A percentile compares a stretch with the other conserved stretches of the same genome.
Evolutionary conservation across 768 basidiomycete species (phyloP).

Genomic region (Serendipita sp.): DNA sequence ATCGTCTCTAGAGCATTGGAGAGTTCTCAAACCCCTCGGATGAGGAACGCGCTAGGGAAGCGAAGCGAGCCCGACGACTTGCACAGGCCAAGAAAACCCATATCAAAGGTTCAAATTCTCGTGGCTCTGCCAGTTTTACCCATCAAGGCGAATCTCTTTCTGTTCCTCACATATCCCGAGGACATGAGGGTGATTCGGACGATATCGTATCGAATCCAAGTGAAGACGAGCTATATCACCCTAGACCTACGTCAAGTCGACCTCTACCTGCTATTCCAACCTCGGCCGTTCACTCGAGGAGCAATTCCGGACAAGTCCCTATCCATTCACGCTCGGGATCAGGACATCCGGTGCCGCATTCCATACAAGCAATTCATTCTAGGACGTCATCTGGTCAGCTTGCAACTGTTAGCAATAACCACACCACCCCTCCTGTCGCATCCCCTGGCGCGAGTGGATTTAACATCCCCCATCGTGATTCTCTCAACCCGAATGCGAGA

Average conservation of each 20-base stretch:
- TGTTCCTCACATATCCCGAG: not conserved
- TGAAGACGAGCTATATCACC: constrained; percentile 34
- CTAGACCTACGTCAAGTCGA: constrained; percentile 21
- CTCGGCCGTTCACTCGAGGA: constrained; percentile 39
- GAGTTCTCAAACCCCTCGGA: constrained; percentile 88
- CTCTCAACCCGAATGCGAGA: constrained; percentile 62
- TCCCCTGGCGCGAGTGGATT: not conserved
- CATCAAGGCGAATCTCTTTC: constrained; percentile 29
- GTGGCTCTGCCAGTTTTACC: constrained; percentile 66
- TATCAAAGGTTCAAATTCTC: constrained; percentile 22
- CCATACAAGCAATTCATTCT: constrained; percentile 1
- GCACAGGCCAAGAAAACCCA: constrained; percentile 30
- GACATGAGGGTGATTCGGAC: constrained; percentile 17
- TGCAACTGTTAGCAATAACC: constrained; percentile 10
- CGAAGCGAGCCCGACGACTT: constrained; percentile 45
- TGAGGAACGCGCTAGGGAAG: constrained; percentile 55
- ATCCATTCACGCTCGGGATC: constrained; percentile 39
- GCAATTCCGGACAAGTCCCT: constrained; percentile 19
- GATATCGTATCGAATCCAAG: constrained; percentile 79
- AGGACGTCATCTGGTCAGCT: constrained; percentile 5
- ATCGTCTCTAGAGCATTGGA: constrained; percentile 48
- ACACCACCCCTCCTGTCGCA: constrained; percentile 8
- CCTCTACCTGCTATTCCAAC: constrained; percentile 39
- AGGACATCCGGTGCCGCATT: constrained; percentile 23
- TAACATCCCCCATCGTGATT: constrained; percentile 12